Evolutionary conservation across 495 filamentous ascomycete species (phyloP).

Genomic region (Xylaria telfairii): DNA sequence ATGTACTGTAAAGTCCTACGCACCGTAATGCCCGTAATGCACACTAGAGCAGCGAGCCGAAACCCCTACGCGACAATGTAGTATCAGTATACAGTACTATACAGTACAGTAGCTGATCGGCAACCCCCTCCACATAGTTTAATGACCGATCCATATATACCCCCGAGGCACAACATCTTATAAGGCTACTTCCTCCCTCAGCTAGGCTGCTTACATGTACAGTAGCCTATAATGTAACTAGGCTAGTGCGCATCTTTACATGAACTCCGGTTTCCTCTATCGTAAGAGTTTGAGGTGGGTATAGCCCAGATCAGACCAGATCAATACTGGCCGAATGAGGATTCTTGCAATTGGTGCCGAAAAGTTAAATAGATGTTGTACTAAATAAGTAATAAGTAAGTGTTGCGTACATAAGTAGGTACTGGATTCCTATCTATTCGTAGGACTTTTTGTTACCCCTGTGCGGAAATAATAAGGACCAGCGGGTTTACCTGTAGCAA

Average conservation of each 20-base stretch:
- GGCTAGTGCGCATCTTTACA: not conserved
- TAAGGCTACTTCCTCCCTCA: not conserved
- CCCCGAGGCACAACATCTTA: not conserved
- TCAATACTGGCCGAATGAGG: not conserved
- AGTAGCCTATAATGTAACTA: not conserved
- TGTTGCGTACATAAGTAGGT: too few species aligned
- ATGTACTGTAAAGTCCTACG: not conserved
- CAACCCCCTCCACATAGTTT: slow-evolving; percentile 6
- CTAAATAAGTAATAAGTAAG: not conserved
- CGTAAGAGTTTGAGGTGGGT: not conserved
- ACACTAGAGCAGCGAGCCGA: not conserved
- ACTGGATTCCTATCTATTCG: too few species aligned
- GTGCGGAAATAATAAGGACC: not conserved
- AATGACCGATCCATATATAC: not conserved
- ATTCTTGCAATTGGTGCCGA: not conserved
- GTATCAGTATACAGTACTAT: too few species aligned
- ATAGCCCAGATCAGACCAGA: not conserved
- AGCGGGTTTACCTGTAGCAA: not conserved
- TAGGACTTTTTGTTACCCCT: not conserved
- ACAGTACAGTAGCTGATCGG: not conserved
- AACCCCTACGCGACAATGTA: not conserved
- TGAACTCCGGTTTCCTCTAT: not conserved
- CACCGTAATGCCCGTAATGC: too few species aligned
- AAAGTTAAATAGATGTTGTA: not conserved
- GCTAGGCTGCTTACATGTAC: not conserved